A percentile compares a stretch with the other conserved stretches of the same genome.
Conservation (phyloP, 176 grass and related monocot genomes). For the Lolium perenne region DNA sequence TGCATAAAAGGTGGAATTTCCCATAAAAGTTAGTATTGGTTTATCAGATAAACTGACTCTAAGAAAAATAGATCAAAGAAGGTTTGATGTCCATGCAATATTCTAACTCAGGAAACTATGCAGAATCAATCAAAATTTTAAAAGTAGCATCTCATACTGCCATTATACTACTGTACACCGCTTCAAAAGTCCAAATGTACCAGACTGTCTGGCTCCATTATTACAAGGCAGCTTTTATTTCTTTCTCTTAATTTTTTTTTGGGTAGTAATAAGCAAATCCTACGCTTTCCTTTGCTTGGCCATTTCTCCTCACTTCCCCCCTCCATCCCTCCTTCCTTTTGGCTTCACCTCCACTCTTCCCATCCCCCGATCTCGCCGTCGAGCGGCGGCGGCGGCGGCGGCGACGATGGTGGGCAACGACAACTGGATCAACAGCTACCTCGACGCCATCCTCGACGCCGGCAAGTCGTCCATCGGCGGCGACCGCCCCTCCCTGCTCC, state of each 20-base stretch:
- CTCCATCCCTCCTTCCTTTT: not conserved
- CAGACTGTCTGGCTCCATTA: conserved; percentile 34
- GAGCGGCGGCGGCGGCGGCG: not conserved
- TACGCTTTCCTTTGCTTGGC: conserved; percentile 16
- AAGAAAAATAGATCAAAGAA: not conserved
- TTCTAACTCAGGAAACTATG: not conserved
- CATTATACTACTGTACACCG: conserved; percentile 3
- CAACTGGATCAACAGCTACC: conserved; percentile 82
- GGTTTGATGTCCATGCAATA: not conserved
- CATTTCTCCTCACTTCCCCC: conserved; percentile 44
- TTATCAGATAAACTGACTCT: too few relatives aligned
- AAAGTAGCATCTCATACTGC: not conserved
- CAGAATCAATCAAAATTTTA: not conserved
- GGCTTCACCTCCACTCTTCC: conserved; percentile 34
- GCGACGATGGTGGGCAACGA: conserved; percentile 72
- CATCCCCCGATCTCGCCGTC: conserved; percentile 46
- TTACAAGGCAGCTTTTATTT: not conserved
- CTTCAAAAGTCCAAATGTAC: conserved; percentile 17
- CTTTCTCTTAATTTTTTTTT: not conserved
- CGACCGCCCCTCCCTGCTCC: conserved; percentile 71
- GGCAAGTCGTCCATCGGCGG: conserved; percentile 58
- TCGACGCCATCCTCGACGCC: conserved; percentile 76
- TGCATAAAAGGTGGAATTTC: not conserved
- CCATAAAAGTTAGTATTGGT: too few relatives aligned
- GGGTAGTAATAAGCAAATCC: conserved; percentile 16